Base-by-base conservation (phyloP, 2,329 filamentous ascomycete genomes). In the Chaetomium olivaceum region DNA sequence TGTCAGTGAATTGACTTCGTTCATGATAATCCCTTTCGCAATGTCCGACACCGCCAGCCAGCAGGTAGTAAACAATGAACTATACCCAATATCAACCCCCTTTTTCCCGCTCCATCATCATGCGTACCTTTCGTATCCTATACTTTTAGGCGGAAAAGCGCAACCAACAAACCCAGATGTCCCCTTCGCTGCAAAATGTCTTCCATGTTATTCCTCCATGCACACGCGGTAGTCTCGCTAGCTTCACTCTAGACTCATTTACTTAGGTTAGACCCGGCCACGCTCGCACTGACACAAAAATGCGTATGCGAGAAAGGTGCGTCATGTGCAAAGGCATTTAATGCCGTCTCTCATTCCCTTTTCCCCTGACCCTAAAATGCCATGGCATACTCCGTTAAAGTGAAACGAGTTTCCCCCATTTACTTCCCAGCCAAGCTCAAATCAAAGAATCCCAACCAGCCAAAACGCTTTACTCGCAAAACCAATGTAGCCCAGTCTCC, bases 321-420 rank as follows among this genome's bases (percentile, higher is more conserved):
- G 31, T 64, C 62, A 61, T 56, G 43, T 58, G 56, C 66, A 68
- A 63, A 54, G 54, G 55, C 66, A 67, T 64, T 59, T 68, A 63
- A 68, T 69, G 65, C 62, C 63, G 55, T 67, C 58, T 69, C 66
- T 71, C 70, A 69, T 69, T 72, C 68, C 70, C 54, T 71, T 71
- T 72, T 70, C 68, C 67, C 62, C 59, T 63, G 70, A 70, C 70
- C 71, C 69, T 72, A 67, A 69, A 70, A 70, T 71, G 63, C 67
- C 68, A 72, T 68, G 65, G 68, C 65, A 69, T 70, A 71, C 70
- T 70, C 71, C 70, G 67, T 68, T 65, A 68, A 65, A 62, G 60
- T 59, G 59, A 67, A 65, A 64, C 55, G 63, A 68, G 62, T 58
- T 58, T 58, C 60, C 61, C 64, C 61, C 63, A 54, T 63, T 58